phyloP scores from a whole-genome alignment of 129 eudicot species.

The Apium graveolens region DNA sequence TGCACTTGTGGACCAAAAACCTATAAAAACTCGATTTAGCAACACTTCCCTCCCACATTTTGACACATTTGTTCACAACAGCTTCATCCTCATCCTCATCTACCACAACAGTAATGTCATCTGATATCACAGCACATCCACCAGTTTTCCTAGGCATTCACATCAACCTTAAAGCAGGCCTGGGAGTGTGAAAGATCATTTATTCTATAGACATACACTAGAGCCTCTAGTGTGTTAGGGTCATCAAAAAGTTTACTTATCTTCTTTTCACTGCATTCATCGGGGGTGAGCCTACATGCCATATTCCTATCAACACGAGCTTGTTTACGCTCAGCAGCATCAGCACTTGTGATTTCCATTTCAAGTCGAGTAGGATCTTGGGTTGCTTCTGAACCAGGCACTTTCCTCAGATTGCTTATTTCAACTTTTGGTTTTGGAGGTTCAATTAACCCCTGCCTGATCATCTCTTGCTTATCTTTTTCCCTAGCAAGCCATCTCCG shows the following conservation, averaged over 20 bases:
- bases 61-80: constrained; percentile 50
- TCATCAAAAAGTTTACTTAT: constrained; percentile 89
- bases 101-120: constrained; percentile 71
- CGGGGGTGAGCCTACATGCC: constrained; percentile 93
- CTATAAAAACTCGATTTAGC: constrained; percentile 59
- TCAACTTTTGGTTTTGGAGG: constrained; percentile 96
- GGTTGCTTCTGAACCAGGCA: constrained; percentile 92
- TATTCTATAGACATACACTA: constrained; percentile 76
- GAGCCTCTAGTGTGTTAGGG: constrained; percentile 52
- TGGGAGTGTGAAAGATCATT: constrained; percentile 82
- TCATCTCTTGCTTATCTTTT: constrained; percentile 93
- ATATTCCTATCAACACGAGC: constrained; percentile 87
- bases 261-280: constrained; percentile 86
- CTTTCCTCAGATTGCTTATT: constrained; percentile 96
- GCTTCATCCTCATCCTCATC: constrained; percentile 46
- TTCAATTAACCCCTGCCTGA: constrained; percentile 75
- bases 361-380: constrained; percentile 92
- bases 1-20: constrained; percentile 71
- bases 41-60: constrained; percentile 95
- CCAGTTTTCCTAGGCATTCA: constrained; percentile 90
- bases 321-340: constrained; percentile 96
- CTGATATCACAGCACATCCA: constrained; percentile 82
- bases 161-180: constrained; percentile 75
- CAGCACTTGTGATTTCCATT: constrained; percentile 84
- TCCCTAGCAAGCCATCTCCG: constrained; percentile 80